Conservation (phyloP, 2,329 filamentous ascomycete genomes). For the Neonectria hederae region DNA sequence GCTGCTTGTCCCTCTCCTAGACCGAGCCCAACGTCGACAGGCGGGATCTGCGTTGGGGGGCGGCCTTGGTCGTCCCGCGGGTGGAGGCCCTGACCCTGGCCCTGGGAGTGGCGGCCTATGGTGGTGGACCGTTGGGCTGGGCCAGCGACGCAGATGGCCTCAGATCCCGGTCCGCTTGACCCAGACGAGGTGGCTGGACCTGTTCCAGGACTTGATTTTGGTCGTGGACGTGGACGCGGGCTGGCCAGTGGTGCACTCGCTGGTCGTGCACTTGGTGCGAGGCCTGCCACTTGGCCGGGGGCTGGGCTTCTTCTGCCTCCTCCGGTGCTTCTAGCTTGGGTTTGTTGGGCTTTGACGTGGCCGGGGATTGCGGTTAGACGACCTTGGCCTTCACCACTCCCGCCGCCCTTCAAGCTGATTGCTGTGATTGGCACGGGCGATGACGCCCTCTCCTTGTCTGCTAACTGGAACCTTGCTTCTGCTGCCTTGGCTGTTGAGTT, state of each 20-base stretch:
- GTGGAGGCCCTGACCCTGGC: slow-evolving; percentile 38
- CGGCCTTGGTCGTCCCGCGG: slow-evolving; percentile 37
- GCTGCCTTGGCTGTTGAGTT: slow-evolving; percentile 9
- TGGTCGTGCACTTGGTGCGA: slow-evolving; percentile 13
- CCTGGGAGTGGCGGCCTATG: slow-evolving; percentile 35
- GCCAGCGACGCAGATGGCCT: slow-evolving; percentile 26
- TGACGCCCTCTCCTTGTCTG: slow-evolving; percentile 6
- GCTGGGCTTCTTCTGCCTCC: slow-evolving; percentile 19
- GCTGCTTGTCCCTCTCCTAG: slow-evolving; percentile 36
- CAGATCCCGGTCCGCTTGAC: slow-evolving; percentile 30
- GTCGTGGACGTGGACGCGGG: slow-evolving; percentile 24
- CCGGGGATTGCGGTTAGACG: slow-evolving; percentile 14
- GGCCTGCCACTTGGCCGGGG: slow-evolving; percentile 20
- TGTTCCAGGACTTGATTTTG: slow-evolving; percentile 15
- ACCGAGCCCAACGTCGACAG: slow-evolving; percentile 40
- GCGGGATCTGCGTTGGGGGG: slow-evolving; percentile 40
- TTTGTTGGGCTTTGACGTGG: slow-evolving; percentile 24
- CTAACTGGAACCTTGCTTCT: slow-evolving; percentile 23
- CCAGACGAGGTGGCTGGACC: slow-evolving; percentile 32
- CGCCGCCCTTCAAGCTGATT: slow-evolving; percentile 16
- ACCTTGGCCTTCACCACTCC: slow-evolving; percentile 6
- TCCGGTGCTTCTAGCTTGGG: slow-evolving; percentile 35
- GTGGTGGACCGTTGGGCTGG: slow-evolving; percentile 41
- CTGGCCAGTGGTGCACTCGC: slow-evolving; percentile 7
- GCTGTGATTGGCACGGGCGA: slow-evolving; percentile 19